phyloP scores from a whole-genome alignment of 768 basidiomycete genomes.

The Russula abietina region DNA sequence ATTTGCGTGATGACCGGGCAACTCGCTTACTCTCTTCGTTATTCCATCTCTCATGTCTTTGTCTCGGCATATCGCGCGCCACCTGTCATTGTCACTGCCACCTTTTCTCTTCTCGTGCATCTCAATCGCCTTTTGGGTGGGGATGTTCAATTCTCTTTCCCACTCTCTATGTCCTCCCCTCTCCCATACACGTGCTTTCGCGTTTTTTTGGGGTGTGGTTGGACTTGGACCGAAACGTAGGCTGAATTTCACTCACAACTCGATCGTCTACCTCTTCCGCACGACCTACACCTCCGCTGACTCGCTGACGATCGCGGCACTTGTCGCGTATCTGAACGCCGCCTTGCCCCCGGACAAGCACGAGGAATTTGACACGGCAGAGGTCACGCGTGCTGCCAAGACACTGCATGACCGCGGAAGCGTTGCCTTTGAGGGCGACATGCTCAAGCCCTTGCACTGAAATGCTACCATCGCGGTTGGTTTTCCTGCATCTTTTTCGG shows the following conservation, averaged over 20 bases:
- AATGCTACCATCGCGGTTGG: background rate
- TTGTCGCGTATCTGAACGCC: slow-evolving; percentile 68
- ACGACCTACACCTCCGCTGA: slow-evolving; percentile 63
- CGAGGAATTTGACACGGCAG: slow-evolving; percentile 74
- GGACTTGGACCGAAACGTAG: slow-evolving; percentile 33
- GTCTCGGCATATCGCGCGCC: background rate
- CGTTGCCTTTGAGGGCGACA: slow-evolving; percentile 33
- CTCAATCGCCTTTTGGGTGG: background rate
- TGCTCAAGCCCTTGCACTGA: slow-evolving; percentile 26
- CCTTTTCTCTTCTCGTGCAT: background rate
- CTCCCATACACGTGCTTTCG: background rate
- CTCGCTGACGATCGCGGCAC: slow-evolving; percentile 61
- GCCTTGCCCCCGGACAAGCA: slow-evolving; percentile 74
- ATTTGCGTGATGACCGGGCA: slow-evolving; percentile 16
- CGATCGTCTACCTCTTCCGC: slow-evolving; percentile 57
- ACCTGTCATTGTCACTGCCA: background rate
- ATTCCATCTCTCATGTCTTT: background rate
- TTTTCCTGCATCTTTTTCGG: background rate
- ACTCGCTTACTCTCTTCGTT: background rate
- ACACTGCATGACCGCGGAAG: slow-evolving; percentile 31
- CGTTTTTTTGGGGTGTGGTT: background rate
- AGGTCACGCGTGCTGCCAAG: slow-evolving; percentile 42
- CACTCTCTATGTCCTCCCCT: background rate
- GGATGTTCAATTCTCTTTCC: background rate
- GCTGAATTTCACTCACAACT: slow-evolving; percentile 52